A percentile compares a stretch with the other conserved stretches of the same genome.
These are phyloP conservation scores for Trichoderma atrobrunneum DNA, from an alignment of 2,329 filamentous ascomycete species.

Conservation along the genomic window DNA sequence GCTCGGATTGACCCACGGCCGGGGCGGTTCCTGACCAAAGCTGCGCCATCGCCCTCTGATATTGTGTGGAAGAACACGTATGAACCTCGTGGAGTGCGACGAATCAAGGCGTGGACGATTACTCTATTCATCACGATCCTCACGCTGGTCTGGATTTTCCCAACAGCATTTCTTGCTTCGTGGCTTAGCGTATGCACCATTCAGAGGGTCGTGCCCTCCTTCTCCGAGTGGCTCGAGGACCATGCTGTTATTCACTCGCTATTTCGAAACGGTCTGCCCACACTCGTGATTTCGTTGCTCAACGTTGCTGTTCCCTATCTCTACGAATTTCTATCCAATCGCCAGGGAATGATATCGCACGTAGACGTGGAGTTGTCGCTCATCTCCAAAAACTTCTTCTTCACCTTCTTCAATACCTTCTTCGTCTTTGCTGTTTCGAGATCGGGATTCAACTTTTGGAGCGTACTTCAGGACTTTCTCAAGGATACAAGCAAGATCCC, in stretches of 20 bases:
- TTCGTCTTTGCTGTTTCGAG: constrained; percentile 88
- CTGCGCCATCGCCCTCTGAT: constrained; percentile 83
- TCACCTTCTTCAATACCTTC: constrained; percentile 99
- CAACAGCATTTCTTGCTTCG: constrained; percentile 75
- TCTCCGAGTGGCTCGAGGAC: constrained; percentile 64
- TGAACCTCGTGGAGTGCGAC: constrained; percentile 67
- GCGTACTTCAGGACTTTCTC: constrained; percentile 68
- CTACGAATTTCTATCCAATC: constrained; percentile 88
- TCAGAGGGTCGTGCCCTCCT: constrained; percentile 63
- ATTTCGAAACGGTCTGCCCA: constrained; percentile 84
- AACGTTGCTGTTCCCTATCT: constrained; percentile 89
- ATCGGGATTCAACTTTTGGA: constrained; percentile 73
- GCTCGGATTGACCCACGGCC: constrained; percentile 89
- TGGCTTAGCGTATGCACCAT: constrained; percentile 81
- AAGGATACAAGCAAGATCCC: constrained; percentile 79
- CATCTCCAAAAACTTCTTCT: constrained; percentile 99
- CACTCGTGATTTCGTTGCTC: constrained; percentile 78
- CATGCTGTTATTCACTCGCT: constrained; percentile 72
- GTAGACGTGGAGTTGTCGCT: constrained; percentile 91
- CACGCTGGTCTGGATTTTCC: constrained; percentile 82
- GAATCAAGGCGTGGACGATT: constrained; percentile 77
- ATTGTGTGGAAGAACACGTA: constrained; percentile 98
- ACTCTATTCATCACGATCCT: constrained; percentile 79
- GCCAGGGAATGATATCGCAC: constrained; percentile 92
- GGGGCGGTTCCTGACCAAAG: constrained; percentile 77